Conservation (phyloP, 768 basidiomycete species). For the Naganishia vishniacii region DNA sequence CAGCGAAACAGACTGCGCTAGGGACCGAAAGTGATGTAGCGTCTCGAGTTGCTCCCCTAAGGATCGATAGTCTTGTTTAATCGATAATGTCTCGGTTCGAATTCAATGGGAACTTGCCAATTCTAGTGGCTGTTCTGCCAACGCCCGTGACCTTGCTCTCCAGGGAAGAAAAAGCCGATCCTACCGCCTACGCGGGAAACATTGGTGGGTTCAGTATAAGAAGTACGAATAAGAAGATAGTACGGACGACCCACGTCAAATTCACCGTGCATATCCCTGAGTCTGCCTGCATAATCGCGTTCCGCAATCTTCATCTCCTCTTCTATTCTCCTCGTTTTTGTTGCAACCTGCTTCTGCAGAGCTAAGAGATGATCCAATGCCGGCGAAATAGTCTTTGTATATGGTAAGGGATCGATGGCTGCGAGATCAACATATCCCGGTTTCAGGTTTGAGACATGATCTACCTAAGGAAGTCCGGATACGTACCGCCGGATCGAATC, state of each 20-base stretch:
- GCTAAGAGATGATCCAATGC: conserved; percentile 82
- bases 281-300: conserved; percentile 87
- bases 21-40: conserved; percentile 80
- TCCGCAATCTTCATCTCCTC: conserved; percentile 81
- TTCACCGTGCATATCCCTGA: conserved; percentile 83
- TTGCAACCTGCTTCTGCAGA: conserved; percentile 81
- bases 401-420: conserved; percentile 94
- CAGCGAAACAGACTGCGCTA: conserved; percentile 90
- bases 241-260: conserved; percentile 66
- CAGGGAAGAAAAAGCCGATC: conserved; percentile 79
- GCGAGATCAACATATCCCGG: neutral
- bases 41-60: conserved; percentile 92
- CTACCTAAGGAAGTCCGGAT: neutral
- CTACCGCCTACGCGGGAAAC: too few species aligned
- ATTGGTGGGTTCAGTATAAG: too few species aligned
- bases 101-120: conserved; percentile 57
- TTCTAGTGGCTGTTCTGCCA: conserved; percentile 85
- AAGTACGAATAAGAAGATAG: too few species aligned
- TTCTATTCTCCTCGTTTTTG: conserved; percentile 85
- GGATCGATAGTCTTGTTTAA: neutral
- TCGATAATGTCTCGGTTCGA: neutral
- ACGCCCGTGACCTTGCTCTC: conserved; percentile 88
- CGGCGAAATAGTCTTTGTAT: conserved; percentile 83
- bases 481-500: conserved; percentile 71
- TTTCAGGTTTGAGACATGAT: neutral